These are phyloP conservation scores for Xylaria sp. DNA, from an alignment of 2,329 filamentous ascomycete genomes.

Conservation along the genomic window DNA sequence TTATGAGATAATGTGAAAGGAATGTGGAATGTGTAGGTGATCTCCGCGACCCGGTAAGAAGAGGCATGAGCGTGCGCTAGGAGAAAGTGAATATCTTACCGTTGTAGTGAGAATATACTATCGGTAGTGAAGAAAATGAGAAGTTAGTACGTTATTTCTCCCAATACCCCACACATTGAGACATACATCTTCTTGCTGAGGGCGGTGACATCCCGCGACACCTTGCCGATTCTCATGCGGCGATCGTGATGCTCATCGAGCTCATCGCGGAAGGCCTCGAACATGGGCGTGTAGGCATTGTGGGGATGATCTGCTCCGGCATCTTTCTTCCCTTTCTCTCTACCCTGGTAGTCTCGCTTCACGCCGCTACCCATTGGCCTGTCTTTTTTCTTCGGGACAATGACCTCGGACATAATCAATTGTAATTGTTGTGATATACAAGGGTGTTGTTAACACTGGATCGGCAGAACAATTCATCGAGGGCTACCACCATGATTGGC, in stretches of 20 bases:
- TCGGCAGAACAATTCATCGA: not conserved
- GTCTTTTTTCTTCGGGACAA: constrained; percentile 41
- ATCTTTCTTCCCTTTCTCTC: constrained; percentile 53
- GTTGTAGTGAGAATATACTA: constrained; percentile 86
- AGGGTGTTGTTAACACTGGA: too few species aligned
- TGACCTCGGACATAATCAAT: constrained; percentile 44
- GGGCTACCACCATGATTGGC: not conserved
- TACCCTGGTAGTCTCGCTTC: constrained; percentile 67
- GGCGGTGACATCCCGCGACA: constrained; percentile 90
- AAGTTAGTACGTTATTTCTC: constrained; percentile 24
- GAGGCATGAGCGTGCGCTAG: not conserved
- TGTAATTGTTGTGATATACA: not conserved
- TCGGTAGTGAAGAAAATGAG: not conserved
- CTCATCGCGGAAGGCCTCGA: constrained; percentile 85
- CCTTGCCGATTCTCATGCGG: constrained; percentile 88
- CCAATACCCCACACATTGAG: not conserved
- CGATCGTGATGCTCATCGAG: constrained; percentile 95
- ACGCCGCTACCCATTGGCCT: constrained; percentile 57
- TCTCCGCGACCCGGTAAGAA: not conserved
- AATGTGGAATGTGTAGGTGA: not conserved
- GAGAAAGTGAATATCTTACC: constrained; percentile 60
- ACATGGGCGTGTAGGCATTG: constrained; percentile 76
- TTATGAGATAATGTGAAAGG: constrained; percentile 2
- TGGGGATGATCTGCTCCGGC: constrained; percentile 50
- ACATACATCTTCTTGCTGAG: constrained; percentile 94